These are phyloP conservation scores for Yamadazyma sp. DNA, from an alignment of 1,139 yeast genomes.

Conservation along the genomic window DNA sequence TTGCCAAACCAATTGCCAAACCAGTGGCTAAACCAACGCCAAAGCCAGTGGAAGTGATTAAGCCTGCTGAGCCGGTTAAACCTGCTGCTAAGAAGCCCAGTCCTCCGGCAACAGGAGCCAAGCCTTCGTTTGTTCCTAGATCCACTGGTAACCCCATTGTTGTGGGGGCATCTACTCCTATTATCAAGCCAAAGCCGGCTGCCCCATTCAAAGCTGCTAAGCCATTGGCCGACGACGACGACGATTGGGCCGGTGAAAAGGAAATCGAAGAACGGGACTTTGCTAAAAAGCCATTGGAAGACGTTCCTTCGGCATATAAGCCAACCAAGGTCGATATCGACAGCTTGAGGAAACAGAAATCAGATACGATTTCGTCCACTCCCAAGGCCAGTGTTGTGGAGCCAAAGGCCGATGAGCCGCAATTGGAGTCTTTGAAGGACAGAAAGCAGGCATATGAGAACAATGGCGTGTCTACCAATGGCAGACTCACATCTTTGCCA, in stretches of 20 bases:
- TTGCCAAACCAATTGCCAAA: conserved; percentile 7
- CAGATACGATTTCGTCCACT: conserved; percentile 47
- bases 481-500: conserved; percentile 61
- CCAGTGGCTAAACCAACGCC: conserved; percentile 16
- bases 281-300: conserved; percentile 57
- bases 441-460: conserved; percentile 36
- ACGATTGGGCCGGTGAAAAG: conserved; percentile 64
- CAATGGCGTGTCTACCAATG: conserved; percentile 34
- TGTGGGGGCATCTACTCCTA: conserved; percentile 14
- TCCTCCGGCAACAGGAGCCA: conserved; percentile 8
- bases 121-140: conserved; percentile 34
- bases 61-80: conserved; percentile 9
- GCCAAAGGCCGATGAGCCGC: conserved; percentile 24
- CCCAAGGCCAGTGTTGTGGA: conserved; percentile 25
- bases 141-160: conserved; percentile 43
- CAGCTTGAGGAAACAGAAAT: conserved; percentile 45
- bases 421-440: conserved; percentile 43
- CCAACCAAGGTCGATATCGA: conserved; percentile 56
- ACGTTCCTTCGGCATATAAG: conserved; percentile 64
- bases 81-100: conserved; percentile 22
- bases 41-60: not conserved
- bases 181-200: conserved; percentile 26
- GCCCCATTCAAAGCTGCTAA: conserved; percentile 40
- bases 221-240: conserved; percentile 36
- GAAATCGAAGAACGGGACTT: conserved; percentile 76